Evolutionary conservation across 2,329 filamentous ascomycete genomes (phyloP).

Genomic region (Hortaea werneckii): DNA sequence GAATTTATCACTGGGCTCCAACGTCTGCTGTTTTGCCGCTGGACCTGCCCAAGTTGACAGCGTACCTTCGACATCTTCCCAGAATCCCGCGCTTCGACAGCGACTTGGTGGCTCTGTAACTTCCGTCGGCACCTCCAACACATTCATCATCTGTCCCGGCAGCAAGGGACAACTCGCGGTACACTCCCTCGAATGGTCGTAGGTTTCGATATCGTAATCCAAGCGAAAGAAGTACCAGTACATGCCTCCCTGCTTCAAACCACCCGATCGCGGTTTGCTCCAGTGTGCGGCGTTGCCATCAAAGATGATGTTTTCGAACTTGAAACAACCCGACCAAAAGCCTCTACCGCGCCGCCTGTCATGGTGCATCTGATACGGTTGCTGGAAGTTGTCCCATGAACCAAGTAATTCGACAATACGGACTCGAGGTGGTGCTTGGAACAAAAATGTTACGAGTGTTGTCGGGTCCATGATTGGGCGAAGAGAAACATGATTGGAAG

Average conservation of each 20-base stretch:
- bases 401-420: conserved; percentile 71
- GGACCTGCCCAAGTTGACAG: conserved; percentile 5
- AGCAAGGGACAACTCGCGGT: conserved; percentile 77
- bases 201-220: conserved; percentile 64
- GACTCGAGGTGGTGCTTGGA: conserved; percentile 39
- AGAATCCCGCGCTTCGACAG: conserved; percentile 19
- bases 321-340: conserved; percentile 80
- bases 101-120: conserved; percentile 15
- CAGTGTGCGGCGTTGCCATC: conserved; percentile 54
- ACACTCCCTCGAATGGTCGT: conserved; percentile 60
- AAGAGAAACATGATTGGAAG: neutral
- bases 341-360: conserved; percentile 64
- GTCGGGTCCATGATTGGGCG: conserved; percentile 22
- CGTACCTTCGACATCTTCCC: conserved; percentile 14
- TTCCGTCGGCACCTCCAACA: conserved; percentile 69
- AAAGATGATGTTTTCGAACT: conserved; percentile 74
- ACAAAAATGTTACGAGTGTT: conserved; percentile 29
- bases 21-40: conserved; percentile 10
- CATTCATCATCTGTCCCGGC: conserved; percentile 79
- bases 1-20: conserved; percentile 20
- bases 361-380: conserved; percentile 68
- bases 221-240: conserved; percentile 98
- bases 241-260: conserved; percentile 80
- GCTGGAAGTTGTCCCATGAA: conserved; percentile 90
- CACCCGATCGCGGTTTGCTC: conserved; percentile 56